Evolutionary conservation across 2,329 filamentous ascomycete species (phyloP).

Genomic region (Exophiala oligosperma): DNA sequence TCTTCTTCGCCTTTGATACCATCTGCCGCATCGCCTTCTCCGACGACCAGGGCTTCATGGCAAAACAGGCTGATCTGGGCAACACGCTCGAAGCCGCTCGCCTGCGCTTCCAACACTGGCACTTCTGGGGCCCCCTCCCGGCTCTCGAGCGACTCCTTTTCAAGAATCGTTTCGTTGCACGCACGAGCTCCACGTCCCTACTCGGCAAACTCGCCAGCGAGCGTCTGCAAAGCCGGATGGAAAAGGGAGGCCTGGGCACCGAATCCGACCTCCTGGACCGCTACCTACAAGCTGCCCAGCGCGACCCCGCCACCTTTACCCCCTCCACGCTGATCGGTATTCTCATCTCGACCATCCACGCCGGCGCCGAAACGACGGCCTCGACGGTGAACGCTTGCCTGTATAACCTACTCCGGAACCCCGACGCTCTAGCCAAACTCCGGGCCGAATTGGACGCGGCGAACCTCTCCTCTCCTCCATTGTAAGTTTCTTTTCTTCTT

Average conservation of each 20-base stretch:
- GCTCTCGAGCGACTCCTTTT: conserved; percentile 12
- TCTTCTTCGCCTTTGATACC: conserved; percentile 14
- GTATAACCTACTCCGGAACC: conserved; percentile 50
- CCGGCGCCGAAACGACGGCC: conserved; percentile 19
- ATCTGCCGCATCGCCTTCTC: conserved; percentile 14
- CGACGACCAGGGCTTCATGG: conserved; percentile 10
- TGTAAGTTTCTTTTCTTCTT: neutral
- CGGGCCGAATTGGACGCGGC: conserved; percentile 14
- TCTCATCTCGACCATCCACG: conserved; percentile 21
- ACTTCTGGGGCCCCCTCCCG: conserved; percentile 7
- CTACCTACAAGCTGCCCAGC: conserved; percentile 71
- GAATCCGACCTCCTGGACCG: conserved; percentile 70
- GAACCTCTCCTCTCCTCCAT: conserved; percentile 1
- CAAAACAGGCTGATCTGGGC: conserved; percentile 4
- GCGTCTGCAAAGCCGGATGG: conserved; percentile 4
- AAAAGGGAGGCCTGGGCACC: conserved; percentile 2
- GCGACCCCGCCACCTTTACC: conserved; percentile 14
- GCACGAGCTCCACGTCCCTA: neutral
- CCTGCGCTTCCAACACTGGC: conserved; percentile 9
- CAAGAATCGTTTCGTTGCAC: conserved; percentile 14
- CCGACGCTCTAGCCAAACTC: conserved; percentile 7
- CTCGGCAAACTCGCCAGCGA: conserved; percentile 6
- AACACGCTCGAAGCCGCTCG: conserved; percentile 1
- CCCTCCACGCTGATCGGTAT: conserved; percentile 10
- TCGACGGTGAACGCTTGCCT: conserved; percentile 7